These are phyloP conservation scores for Protomyces macrosporus DNA, from an alignment of 1,139 yeast species.

Conservation along the genomic window DNA sequence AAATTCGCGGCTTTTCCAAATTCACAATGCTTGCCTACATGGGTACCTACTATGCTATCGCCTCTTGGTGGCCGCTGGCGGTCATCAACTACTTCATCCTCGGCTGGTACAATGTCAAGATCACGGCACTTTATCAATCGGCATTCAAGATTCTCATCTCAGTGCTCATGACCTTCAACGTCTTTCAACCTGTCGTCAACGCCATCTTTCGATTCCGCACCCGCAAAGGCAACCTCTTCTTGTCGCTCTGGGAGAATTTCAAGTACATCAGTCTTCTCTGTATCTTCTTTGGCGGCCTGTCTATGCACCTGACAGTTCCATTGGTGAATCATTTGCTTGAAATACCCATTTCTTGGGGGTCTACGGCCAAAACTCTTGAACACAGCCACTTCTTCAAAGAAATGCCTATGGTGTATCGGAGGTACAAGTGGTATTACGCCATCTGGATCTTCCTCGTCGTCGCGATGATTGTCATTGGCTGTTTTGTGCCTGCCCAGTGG, in stretches of 20 bases:
- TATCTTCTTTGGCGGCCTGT: constrained; percentile 30
- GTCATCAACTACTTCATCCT: constrained; percentile 29
- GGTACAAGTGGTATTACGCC: constrained; percentile 10
- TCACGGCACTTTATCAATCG: constrained; percentile 29
- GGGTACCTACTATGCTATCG: constrained; percentile 31
- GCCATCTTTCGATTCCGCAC: constrained; percentile 30
- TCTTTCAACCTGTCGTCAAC: constrained; percentile 29
- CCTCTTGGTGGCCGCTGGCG: constrained; percentile 29
- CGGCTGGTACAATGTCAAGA: constrained; percentile 30
- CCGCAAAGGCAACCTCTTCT: constrained; percentile 24
- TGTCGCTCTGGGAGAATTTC: constrained; percentile 28
- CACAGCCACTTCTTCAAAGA: constrained; percentile 30
- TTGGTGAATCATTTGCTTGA: constrained; percentile 29
- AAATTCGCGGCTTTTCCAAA: constrained; percentile 30
- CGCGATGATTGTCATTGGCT: constrained; percentile 27
- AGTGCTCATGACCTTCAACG: constrained; percentile 28
- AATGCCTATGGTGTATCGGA: constrained; percentile 28
- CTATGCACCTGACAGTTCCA: constrained; percentile 30
- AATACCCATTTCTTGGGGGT: constrained; percentile 31
- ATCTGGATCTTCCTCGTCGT: background rate
- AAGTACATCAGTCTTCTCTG: constrained; percentile 27
- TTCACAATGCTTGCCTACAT: constrained; percentile 31
- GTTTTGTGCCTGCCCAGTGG: constrained; percentile 30
- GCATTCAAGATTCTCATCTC: constrained; percentile 30
- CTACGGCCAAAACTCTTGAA: constrained; percentile 31